These are phyloP conservation scores for Aspergillus uvarum DNA, from an alignment of 2,329 filamentous ascomycete genomes.

Conservation along the genomic window DNA sequence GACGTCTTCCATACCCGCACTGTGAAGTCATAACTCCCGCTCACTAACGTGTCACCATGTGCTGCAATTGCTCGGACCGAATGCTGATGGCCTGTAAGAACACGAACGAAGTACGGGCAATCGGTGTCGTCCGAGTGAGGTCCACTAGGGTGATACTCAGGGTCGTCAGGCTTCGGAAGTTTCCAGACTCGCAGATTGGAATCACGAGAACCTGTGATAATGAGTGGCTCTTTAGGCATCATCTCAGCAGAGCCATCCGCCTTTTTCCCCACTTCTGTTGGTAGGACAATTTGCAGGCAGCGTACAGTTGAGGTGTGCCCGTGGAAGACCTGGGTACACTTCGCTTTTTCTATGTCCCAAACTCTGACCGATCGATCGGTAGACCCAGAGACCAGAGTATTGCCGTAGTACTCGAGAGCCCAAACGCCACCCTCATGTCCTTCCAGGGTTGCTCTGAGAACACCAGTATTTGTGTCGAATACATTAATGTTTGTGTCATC, in stretches of 20 bases:
- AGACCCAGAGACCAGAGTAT: conserved; percentile 90
- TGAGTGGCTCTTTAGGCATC: conserved; percentile 91
- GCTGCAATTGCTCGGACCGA: conserved; percentile 96
- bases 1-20: conserved; percentile 98
- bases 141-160: conserved; percentile 74
- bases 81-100: conserved; percentile 81
- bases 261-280: conserved; percentile 71
- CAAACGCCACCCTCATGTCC: conserved; percentile 97
- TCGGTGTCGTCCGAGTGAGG: conserved; percentile 71
- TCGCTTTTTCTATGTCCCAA: conserved; percentile 93
- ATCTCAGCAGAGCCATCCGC: conserved; percentile 73
- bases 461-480: conserved; percentile 94
- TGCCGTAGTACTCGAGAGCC: conserved; percentile 95
- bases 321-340: conserved; percentile 93
- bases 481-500: conserved; percentile 98
- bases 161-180: conserved; percentile 76
- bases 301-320: conserved; percentile 97
- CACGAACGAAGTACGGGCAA: conserved; percentile 92
- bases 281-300: conserved; percentile 91
- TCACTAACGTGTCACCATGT: conserved; percentile 92
- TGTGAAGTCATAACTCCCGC: conserved; percentile 92
- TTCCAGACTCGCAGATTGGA: conserved; percentile 94
- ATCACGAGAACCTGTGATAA: conserved; percentile 95
- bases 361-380: conserved; percentile 98
- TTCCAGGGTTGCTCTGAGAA: conserved; percentile 75